These are phyloP conservation scores for Lippia alba DNA, from an alignment of 305 asterid genomes.

Conservation along the genomic window DNA sequence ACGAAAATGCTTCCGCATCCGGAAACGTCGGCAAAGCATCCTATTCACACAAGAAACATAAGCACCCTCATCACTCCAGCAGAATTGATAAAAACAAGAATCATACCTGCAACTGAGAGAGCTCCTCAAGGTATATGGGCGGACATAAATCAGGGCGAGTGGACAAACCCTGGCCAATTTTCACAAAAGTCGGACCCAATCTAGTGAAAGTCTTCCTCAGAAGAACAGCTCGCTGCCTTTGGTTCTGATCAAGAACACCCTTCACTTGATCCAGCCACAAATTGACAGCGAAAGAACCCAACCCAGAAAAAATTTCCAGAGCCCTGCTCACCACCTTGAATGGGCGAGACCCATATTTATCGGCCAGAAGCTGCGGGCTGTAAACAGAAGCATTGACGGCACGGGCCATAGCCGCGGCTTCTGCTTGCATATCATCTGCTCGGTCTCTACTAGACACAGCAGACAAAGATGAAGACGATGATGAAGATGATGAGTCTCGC, in stretches of 20 bases:
- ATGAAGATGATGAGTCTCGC: constrained; percentile 40
- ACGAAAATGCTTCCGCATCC: constrained; percentile 85
- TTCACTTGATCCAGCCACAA: constrained; percentile 78
- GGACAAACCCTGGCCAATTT: constrained; percentile 95
- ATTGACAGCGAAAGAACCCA: constrained; percentile 74
- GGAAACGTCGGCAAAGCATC: constrained; percentile 99
- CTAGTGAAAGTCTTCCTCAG: constrained; percentile 74
- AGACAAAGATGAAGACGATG: constrained; percentile 32
- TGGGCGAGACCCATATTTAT: constrained; percentile 78
- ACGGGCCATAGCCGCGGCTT: constrained; percentile 88
- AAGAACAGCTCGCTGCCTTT: constrained; percentile 68
- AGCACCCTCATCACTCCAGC: constrained; percentile 5
- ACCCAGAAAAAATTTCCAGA: constrained; percentile 61
- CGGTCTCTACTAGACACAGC: constrained; percentile 65
- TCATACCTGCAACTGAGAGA: constrained; percentile 79
- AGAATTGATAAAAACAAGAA: not conserved
- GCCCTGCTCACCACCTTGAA: constrained; percentile 75
- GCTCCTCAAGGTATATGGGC: constrained; percentile 85
- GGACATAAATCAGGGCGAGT: constrained; percentile 97
- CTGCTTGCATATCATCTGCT: constrained; percentile 93
- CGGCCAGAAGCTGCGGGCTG: constrained; percentile 61
- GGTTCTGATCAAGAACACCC: constrained; percentile 59
- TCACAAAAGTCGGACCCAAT: constrained; percentile 95
- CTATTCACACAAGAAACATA: constrained; percentile 45
- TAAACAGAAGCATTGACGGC: constrained; percentile 82